Conservation (phyloP, 2,329 filamentous ascomycete species). For the Monosporascus sp. region DNA sequence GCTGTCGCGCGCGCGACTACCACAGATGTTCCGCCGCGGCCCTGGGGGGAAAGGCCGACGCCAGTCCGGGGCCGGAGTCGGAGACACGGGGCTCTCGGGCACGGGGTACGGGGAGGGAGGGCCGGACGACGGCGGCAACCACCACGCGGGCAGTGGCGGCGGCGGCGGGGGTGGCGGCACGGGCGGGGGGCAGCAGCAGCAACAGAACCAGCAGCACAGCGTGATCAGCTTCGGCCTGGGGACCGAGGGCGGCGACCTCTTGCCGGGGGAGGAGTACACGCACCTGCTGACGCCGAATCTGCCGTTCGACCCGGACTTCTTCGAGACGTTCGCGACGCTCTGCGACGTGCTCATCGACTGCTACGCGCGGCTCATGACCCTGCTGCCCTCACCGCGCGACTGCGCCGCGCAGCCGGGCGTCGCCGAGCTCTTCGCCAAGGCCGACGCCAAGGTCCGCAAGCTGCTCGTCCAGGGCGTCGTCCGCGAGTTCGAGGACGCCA, state of each 20-base stretch:
- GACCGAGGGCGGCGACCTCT: slow-evolving; percentile 59
- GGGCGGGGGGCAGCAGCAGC: slow-evolving; percentile 11
- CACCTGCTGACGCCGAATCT: slow-evolving; percentile 86
- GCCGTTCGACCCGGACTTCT: slow-evolving; percentile 95
- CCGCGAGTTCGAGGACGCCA: slow-evolving; percentile 88
- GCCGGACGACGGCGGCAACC: too few relatives aligned
- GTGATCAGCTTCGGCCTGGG: slow-evolving; percentile 49
- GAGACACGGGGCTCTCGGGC: slow-evolving; percentile 15
- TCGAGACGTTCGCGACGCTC: slow-evolving; percentile 90
- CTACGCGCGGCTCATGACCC: slow-evolving; percentile 70
- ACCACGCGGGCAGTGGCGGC: not conserved
- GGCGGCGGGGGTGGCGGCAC: slow-evolving; percentile 8
- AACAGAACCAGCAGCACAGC: slow-evolving; percentile 21
- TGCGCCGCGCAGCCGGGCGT: slow-evolving; percentile 56
- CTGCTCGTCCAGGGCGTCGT: slow-evolving; percentile 82
- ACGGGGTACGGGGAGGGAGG: slow-evolving; percentile 14
- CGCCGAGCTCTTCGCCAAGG: slow-evolving; percentile 84
- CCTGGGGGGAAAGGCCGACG: slow-evolving; percentile 54
- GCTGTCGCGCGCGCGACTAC: slow-evolving; percentile 71
- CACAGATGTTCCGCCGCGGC: slow-evolving; percentile 74
- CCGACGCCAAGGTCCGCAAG: slow-evolving; percentile 79
- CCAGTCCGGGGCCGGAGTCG: slow-evolving; percentile 41
- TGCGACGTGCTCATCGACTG: slow-evolving; percentile 94
- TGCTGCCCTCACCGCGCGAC: slow-evolving; percentile 70
- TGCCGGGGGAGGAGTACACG: slow-evolving; percentile 81